phyloP scores from a whole-genome alignment of 129 eudicot genomes.

The Artemisia argyi region DNA sequence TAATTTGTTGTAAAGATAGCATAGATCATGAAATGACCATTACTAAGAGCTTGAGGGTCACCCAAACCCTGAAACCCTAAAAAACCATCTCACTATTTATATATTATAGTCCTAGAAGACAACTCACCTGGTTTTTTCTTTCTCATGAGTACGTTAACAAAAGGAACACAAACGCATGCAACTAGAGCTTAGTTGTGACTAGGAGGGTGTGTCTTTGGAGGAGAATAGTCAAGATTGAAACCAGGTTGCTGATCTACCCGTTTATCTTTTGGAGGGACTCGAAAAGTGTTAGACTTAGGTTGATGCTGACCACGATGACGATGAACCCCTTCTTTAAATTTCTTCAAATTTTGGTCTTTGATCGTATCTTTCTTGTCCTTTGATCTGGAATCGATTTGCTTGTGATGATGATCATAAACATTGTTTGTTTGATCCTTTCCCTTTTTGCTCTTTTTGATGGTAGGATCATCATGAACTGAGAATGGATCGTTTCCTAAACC shows the following conservation, averaged over 20 bases:
- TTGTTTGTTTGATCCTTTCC: slow-evolving; percentile 1
- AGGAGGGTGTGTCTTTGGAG: slow-evolving; percentile 89
- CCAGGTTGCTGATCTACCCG: slow-evolving; percentile 46
- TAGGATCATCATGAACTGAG: slow-evolving; percentile 22
- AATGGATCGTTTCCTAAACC: slow-evolving; percentile 17
- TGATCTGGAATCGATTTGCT: slow-evolving; percentile 16
- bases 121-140: not conserved
- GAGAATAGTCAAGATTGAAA: slow-evolving; percentile 74
- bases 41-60: slow-evolving; percentile 7
- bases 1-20: too few species aligned
- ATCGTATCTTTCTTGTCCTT: slow-evolving; percentile 10
- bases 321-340: slow-evolving; percentile 22
- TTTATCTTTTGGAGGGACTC: slow-evolving; percentile 42
- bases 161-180: slow-evolving; percentile 23
- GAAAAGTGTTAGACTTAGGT: slow-evolving; percentile 36
- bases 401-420: slow-evolving; percentile 11
- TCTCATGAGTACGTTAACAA: slow-evolving; percentile 3
- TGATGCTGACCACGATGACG: slow-evolving; percentile 1
- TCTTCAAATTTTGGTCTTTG: slow-evolving; percentile 20
- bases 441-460: not conserved
- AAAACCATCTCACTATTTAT: slow-evolving; percentile 3
- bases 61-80: slow-evolving; percentile 21
- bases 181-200: slow-evolving; percentile 57
- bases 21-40: slow-evolving; percentile 19
- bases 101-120: slow-evolving; percentile 24